Conservation (phyloP, 192 early-diverging fungal genomes). For the Podila horticola region DNA sequence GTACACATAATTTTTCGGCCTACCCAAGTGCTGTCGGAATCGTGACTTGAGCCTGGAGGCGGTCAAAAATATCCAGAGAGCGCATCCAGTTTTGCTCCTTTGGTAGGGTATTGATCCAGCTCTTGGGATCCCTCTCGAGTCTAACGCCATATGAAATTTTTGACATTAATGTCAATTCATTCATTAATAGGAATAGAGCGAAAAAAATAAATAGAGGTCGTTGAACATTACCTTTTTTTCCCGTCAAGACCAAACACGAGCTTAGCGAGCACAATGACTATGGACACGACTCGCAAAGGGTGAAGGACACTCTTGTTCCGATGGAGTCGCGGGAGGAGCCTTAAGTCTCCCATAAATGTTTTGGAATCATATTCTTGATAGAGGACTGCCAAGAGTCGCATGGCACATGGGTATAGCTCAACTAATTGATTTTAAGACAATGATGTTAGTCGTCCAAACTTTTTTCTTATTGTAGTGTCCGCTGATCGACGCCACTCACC, state of each 20-base stretch:
- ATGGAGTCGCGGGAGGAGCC: background rate
- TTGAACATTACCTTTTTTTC: constrained; percentile 25
- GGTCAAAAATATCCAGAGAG: constrained; percentile 19
- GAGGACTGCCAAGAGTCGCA: constrained; percentile 4
- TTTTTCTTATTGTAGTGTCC: background rate
- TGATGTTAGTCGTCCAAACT: background rate
- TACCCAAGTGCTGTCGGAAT: constrained; percentile 26
- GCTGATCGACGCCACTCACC: constrained; percentile 6
- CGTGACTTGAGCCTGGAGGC: constrained; percentile 9
- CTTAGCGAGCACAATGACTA: constrained; percentile 32
- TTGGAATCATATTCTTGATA: background rate
- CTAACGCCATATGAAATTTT: background rate
- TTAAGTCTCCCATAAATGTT: background rate
- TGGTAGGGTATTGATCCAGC: constrained; percentile 24
- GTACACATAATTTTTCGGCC: background rate
- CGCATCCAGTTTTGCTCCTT: constrained; percentile 10
- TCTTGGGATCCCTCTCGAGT: background rate
- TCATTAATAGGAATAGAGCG: background rate
- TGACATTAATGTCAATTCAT: background rate
- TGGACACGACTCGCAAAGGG: constrained; percentile 16
- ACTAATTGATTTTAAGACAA: constrained; percentile 3
- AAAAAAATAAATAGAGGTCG: background rate
- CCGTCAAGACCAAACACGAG: constrained; percentile 35
- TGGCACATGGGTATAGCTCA: constrained; percentile 25
- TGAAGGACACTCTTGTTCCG: background rate